Base-by-base conservation (phyloP, 768 basidiomycete genomes). In the Scleroderma bovista region DNA sequence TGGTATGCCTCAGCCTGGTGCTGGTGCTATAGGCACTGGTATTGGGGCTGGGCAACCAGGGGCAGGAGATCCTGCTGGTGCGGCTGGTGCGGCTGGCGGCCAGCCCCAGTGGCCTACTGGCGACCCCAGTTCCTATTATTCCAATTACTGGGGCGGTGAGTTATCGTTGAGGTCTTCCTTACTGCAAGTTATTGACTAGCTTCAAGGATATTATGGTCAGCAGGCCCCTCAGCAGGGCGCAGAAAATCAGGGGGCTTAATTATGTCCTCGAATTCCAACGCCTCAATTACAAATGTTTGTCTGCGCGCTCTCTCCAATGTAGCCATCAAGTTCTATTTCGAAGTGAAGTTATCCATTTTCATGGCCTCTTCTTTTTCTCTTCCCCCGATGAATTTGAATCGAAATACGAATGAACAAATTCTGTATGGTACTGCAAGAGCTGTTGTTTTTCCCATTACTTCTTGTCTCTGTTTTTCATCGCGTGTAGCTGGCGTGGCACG, bases 61-160 rank as follows among this genome's bases (percentile, higher is more conserved):
- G 57, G 78, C 75, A 54, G 71, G 74, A 36, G 80, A 84, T 58
- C 69, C 72, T 31, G 77, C 72, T 59, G 77, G 74, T 56, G 75
- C 76, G 32, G 57, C 59, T 4, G 68, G 66, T n/a, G 69, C 68
- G 13, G 78, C 75, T 54, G 75, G 78, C 32, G 79, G 76, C 43
- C 86, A 87, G 66, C 82, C 79, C 42, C 87, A 90, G 60, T 92
- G 90, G 88, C 79, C 80, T 23, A 74, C 77, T 22, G 78, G 81
- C 42, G 87, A 89, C 62, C 82, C 86, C 50, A 84, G 72, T 62
- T 77, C 76, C 51, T 88, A 88, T 68, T 88, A 88, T 67, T 80
- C 80, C 48, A 86, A 86, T 63, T 88, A 89, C 64, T 89, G 88
- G 88, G 84, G 86, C 64, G 86, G 88, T 90, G 52, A 60, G 83